Conservation (phyloP, 306 rosid genomes). For the Gillenia trifoliata region DNA sequence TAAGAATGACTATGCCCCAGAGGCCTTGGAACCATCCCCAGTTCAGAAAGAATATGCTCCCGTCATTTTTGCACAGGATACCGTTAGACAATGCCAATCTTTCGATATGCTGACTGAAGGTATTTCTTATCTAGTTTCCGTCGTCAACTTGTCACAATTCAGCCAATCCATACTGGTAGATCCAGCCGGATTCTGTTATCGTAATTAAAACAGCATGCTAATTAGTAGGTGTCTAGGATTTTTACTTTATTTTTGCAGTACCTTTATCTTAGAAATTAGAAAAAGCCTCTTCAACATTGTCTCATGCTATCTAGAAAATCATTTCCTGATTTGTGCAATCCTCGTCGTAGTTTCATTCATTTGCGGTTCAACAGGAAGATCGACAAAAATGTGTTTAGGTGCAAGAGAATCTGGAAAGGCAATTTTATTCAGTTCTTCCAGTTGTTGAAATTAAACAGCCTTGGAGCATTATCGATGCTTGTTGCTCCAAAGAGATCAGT, state of each 20-base stretch:
- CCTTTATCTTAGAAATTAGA: not conserved
- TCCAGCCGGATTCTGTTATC: not conserved
- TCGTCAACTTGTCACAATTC: not conserved
- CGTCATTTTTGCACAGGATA: conserved; percentile 94
- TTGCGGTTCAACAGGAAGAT: conserved; percentile 70
- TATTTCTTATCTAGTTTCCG: conserved; percentile 21
- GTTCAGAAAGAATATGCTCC: conserved; percentile 88
- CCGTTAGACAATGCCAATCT: conserved; percentile 72
- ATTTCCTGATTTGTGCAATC: not conserved
- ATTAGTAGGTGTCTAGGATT: no score
- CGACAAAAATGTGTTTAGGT: conserved; percentile 62
- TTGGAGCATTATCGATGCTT: conserved; percentile 84
- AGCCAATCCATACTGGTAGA: not conserved
- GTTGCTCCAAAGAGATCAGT: conserved; percentile 78
- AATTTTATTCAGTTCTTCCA: no score
- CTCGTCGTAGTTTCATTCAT: not conserved
- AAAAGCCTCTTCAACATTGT: not conserved
- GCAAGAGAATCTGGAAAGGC: conserved; percentile 92
- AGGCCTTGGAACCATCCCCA: conserved; percentile 69
- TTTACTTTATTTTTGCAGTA: not conserved
- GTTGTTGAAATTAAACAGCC: conserved; percentile 76
- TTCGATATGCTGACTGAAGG: conserved; percentile 77
- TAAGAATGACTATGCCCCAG: conserved; percentile 63
- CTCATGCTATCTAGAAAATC: not conserved
- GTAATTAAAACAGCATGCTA: not conserved